These are phyloP conservation scores for Xylaria multiplex DNA, from an alignment of 2,329 filamentous ascomycete species.

Conservation along the genomic window DNA sequence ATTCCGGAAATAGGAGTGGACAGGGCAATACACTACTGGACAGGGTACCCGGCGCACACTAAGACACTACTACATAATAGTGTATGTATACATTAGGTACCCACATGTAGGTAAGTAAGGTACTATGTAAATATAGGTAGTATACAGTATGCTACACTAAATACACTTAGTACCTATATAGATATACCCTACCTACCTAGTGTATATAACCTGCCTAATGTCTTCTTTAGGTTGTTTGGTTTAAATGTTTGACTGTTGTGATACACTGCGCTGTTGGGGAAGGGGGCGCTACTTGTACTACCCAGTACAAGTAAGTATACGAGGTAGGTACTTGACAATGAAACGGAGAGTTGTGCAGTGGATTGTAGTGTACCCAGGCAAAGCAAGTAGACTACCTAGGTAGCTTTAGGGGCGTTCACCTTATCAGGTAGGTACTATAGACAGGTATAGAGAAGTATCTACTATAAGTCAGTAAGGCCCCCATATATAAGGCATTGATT, in stretches of 20 bases:
- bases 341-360: too few relatives aligned
- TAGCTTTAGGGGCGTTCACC: too few relatives aligned
- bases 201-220: too few relatives aligned
- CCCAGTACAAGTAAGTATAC: too few relatives aligned
- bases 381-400: not conserved
- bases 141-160: too few relatives aligned
- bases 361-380: too few relatives aligned
- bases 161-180: not conserved
- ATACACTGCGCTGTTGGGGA: not conserved
- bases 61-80: not conserved
- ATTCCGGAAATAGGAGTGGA: slow-evolving; percentile 31
- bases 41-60: slow-evolving; percentile 13
- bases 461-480: not conserved
- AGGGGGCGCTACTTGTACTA: not conserved
- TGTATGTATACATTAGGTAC: too few relatives aligned
- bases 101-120: too few relatives aligned
- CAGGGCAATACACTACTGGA: not conserved
- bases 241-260: not conserved
- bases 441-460: not conserved
- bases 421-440: too few relatives aligned
- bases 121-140: too few relatives aligned
- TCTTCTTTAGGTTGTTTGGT: not conserved
- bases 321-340: too few relatives aligned
- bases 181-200: not conserved
- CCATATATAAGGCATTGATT: not conserved